Conservation (phyloP, 1,139 yeast genomes). For the Candida sp. region DNA sequence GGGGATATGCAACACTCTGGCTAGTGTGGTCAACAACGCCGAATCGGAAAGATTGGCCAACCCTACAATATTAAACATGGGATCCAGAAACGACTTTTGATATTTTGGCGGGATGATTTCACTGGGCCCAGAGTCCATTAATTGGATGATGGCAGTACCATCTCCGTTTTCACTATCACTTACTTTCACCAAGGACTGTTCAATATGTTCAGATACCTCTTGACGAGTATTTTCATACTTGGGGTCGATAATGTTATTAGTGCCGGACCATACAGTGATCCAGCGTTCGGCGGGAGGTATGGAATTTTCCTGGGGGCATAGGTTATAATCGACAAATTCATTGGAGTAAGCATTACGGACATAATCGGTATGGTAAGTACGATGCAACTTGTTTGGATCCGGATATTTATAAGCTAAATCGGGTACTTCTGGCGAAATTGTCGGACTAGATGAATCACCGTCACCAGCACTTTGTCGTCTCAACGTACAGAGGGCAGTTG, state of each 20-base stretch:
- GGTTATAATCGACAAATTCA: slow-evolving; percentile 30
- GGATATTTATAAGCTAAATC: slow-evolving; percentile 21
- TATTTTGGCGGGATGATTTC: slow-evolving; percentile 10
- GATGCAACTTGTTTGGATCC: slow-evolving; percentile 25
- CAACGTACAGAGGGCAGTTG: slow-evolving; percentile 30
- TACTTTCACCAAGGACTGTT: not conserved
- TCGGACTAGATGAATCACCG: slow-evolving; percentile 5
- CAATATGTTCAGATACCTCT: slow-evolving; percentile 7
- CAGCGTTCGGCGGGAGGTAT: slow-evolving; percentile 35
- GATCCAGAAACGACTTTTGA: slow-evolving; percentile 24
- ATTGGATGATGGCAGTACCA: slow-evolving; percentile 9
- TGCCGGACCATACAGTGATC: slow-evolving; percentile 40
- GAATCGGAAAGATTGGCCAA: slow-evolving; percentile 40
- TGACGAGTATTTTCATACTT: slow-evolving; percentile 8
- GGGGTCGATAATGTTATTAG: slow-evolving; percentile 19
- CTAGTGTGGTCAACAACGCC: slow-evolving; percentile 40
- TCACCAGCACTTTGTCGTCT: slow-evolving; percentile 8
- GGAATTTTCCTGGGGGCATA: slow-evolving; percentile 33
- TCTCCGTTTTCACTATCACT: not conserved
- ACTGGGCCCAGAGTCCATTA: slow-evolving; percentile 8
- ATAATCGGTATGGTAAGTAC: slow-evolving; percentile 35
- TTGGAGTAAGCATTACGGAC: slow-evolving; percentile 37
- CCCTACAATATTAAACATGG: slow-evolving; percentile 33
- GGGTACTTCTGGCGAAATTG: slow-evolving; percentile 17
- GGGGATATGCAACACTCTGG: slow-evolving; percentile 39